Base-by-base conservation (phyloP, 2,329 filamentous ascomycete species). In the Colletotrichum gloeosporioides region DNA sequence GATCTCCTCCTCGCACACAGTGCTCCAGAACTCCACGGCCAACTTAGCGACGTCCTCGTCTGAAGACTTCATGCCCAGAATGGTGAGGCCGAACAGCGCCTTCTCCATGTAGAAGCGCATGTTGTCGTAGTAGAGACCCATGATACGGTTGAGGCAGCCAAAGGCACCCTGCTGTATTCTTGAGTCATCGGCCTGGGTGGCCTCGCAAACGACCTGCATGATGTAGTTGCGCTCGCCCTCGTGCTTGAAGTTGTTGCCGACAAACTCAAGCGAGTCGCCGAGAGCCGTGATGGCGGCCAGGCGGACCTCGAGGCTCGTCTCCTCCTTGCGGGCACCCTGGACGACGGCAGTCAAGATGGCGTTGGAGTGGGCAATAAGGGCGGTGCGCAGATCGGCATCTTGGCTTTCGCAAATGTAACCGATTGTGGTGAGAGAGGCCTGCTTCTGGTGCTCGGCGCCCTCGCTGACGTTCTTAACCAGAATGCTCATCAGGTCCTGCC, bases 61-160 rank as follows among this genome's bases (percentile, higher is more conserved):
- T 9, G 96, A 94, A 81, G 93, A 98, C 92, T 98, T 98, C 97
- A 99, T 99, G 80, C 97, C 97, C 84, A 98, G 93, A 78, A 99
- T 98, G 53, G 97, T 99, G 55, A 99, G 91, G 75, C 97, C 97
- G 82, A 99, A 99, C 59, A 99, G 91, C 44, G 97, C 97, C 92
- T 99, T 99, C 90, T 99, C 97, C 97, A 99, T 99, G 89, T 99
- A 99, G 88, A 98, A 99, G 82, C 96, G 94, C 97, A 99, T 99
- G 89, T 98, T 98, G 82, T 99, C 97, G 86, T 99, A 99, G 90
- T 99, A 99, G 78, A 98, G 92, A 77, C 92, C 95, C 97, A 99
- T 99, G 86, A 99, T 99, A 82, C 97, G 93, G 91, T 99, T 99
- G 80, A 99, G 89, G 85, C 97, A 99, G 81, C 97, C 97, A 84